Percentiles rank a stretch among this genome's conserved stretches.
Evolutionary conservation across 78 protist genomes (phyloP).

Genomic region (Monocercomonoides exilis): DNA sequence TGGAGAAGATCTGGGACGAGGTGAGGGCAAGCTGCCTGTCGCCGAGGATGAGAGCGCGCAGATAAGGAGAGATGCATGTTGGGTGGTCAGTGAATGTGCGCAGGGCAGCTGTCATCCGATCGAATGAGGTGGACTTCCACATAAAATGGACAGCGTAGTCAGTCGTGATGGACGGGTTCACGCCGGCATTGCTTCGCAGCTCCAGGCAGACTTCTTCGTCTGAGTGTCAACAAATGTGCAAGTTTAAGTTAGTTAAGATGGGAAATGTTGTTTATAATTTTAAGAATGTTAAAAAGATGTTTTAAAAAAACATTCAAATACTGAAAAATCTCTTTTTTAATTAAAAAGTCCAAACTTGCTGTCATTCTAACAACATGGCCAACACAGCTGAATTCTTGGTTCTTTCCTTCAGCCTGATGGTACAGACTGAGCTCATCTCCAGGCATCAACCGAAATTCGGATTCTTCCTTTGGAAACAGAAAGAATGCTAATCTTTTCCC

Average conservation of each 20-base stretch:
- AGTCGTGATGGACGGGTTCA: conserved; percentile 30
- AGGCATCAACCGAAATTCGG: background rate
- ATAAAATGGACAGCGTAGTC: conserved; percentile 75
- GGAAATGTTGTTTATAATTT: conserved; percentile 15
- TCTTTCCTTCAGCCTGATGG: no score
- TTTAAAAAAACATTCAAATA: no score
- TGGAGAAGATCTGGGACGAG: background rate
- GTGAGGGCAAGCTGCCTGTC: conserved; percentile 46
- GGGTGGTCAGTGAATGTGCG: background rate
- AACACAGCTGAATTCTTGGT: no score
- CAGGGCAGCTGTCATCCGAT: conserved; percentile 32
- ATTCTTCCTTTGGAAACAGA: conserved; percentile 49
- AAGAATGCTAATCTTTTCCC: conserved; percentile 66
- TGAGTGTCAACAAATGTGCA: background rate
- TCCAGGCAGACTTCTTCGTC: conserved; percentile 73
- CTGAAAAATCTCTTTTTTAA: background rate
- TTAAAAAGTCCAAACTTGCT: background rate
- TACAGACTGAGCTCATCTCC: no score
- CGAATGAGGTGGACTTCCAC: conserved; percentile 86
- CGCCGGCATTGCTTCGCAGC: conserved; percentile 32
- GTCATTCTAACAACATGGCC: background rate
- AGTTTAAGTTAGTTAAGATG: conserved; percentile 6
- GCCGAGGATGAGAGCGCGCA: conserved; percentile 85
- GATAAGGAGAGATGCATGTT: conserved; percentile 51
- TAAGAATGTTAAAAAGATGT: no score